Evolutionary conservation across 768 basidiomycete genomes (phyloP), one percentile per base, ranked within the genome.

Genomic region (Leccinellum rugosiceps): DNA sequence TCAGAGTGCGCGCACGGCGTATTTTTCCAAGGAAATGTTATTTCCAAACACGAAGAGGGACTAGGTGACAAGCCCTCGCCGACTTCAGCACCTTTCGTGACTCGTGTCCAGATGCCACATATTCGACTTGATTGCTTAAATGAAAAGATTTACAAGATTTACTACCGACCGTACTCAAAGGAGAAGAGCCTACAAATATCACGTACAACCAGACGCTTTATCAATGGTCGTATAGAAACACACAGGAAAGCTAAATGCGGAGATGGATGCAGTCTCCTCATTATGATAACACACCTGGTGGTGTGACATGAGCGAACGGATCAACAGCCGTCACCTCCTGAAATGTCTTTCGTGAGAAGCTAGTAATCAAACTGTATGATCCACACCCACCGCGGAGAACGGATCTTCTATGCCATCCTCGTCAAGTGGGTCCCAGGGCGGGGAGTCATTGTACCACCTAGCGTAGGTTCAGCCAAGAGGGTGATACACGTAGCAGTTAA

Each of bases 371-470:
- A 32, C 1, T 4, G 25, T n/a, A 10, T 17, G 28, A 32, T n/a
- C 30, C 7, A 56, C n/a, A 51, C 66, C 47, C 23, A 67, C 66
- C 9, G 52, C 49, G 44, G 60, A 58, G 6, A 66, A 52, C 3
- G 30, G 56, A 47, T 69, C 70, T 28, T 70, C 63, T 3, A 11
- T 49, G 15, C 68, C 68, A 1, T 72, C 70, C n/a, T 63, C 63
- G 11, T 72, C 63, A n/a, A 70, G 63, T 1, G 70, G 68, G 8
- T 65, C 61, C 68, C 70, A 72, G 15, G 68, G 70, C 4, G 58
- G 43, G 4, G 31, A 15, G 28, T 58, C 68, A 28, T 46, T 44
- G 52, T 47, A 52, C 68, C 68, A 70, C 14, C 68, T 72, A 19
- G 5, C 2, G 6, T 15, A 14, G 17, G 38, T 28, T 64, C 50